Base-by-base conservation (phyloP, 2,329 filamentous ascomycete species). In the Aspergillus luchuensis region DNA sequence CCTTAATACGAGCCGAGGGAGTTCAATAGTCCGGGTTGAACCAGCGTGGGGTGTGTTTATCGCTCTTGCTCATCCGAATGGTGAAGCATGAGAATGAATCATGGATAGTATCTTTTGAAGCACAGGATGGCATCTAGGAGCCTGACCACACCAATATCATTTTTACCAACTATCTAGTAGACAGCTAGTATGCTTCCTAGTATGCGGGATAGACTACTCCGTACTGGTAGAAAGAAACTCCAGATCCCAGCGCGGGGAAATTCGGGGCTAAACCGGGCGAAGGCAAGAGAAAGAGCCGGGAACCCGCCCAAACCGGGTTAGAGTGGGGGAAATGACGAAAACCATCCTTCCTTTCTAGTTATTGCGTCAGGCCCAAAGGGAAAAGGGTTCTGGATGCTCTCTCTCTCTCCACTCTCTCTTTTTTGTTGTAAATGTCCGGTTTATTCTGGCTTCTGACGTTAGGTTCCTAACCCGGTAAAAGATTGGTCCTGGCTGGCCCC, bases 271-370 rank as follows among this genome's bases (percentile, higher is more conserved):
- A 58, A 49, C 48, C 61, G 61, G 54, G 52, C 55, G 57, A 48
- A 30, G 41, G 54, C 57, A 60, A 66, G 60, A 66, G 55, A 59
- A 67, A 63, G 61, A 66, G 41, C 58, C 61, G 61, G 66, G 43
- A 56, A 56, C 19, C 48, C 50, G 28, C 63, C 61, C 10, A 25
- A 62, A 54, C n/a, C 8, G 58, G 64, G 21, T 57, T 65, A 69
- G 63, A 57, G 64, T 60, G 63, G 68, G 63, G 63, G 54, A 55
- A 57, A 57, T 65, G 64, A 65, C 60, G 63, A 67, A 63, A 60
- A 61, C 59, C 53, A 55, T 55, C 51, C 11, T 36, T 36, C 30
- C 55, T 39, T 21, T 36, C 23, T 43, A 56, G 23, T 59, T 39
- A 66, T 66, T 63, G 64, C 64, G 64, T 66, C 62, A 63, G 57